Evolutionary conservation across 139 green algal species (phyloP), one percentile per base, ranked within the genome.

Genomic region (Coelastrella sp.): DNA sequence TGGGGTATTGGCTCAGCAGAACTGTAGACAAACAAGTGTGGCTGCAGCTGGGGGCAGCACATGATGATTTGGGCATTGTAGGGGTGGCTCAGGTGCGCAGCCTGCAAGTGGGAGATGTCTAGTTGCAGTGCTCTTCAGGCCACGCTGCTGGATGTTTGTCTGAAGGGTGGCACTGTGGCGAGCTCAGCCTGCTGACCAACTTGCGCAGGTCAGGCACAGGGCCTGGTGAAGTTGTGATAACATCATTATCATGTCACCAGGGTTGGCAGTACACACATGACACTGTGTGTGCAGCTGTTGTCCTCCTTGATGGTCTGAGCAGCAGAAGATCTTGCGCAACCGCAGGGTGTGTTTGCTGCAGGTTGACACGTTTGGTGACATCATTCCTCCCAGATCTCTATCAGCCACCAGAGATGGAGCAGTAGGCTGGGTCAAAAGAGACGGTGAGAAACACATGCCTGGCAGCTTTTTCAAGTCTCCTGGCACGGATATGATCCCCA

Each of bases 361-460:
- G 62, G 60, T 88, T 40, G 84, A 88, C 50, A 57, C 40, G 0
- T 88, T 88, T 73, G 76, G 76, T 15, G 84, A 88, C 51, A 30
- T 88, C 50, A 63, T 88, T 40, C 84, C 84, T 19, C 50, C 84
- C 17, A 50, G 68, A 25, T 8, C 75, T 48, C 32, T 85, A 17
- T 66, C 71, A 35, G 64, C 25, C 19, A 37, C 34, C 25, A 45
- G 84, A 19, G 75, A 88, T 38, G 84, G 84, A 0, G 76, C 76
- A n/a, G 25, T 85, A 13, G 84, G 84, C 32, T 88, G 84, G 84
- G 23, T 79, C 63, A 76, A 66, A 41, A 37, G 83, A 40, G 83
- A 88, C 2, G 83, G 83, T 84, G 43, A 67, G 83, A 9, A 8
- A 57, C 11, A 23, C 45, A 57, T 57, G 45, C 57, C 9, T 23